These are phyloP conservation scores for Arabidopsis hybrid DNA, from an alignment of 441 rosid species.

Conservation along the genomic window DNA sequence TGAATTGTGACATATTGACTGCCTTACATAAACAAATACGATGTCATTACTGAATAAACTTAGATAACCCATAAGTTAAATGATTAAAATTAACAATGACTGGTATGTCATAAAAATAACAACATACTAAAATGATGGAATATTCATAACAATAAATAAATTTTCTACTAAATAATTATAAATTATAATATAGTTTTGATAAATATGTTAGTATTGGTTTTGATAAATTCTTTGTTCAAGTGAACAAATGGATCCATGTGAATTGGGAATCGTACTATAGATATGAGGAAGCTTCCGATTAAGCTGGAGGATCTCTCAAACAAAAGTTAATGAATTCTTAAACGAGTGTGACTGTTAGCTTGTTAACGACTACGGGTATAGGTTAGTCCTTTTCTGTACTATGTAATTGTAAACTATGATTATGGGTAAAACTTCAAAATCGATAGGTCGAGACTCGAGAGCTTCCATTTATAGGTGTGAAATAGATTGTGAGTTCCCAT, in stretches of 20 bases:
- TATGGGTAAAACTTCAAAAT: too few relatives aligned
- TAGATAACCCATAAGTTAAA: neutral
- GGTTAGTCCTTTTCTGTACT: too few relatives aligned
- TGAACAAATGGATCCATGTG: neutral
- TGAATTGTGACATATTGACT: constrained; percentile 11
- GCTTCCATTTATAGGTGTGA: neutral
- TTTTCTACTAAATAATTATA: too few relatives aligned
- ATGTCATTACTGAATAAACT: neutral
- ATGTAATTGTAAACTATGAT: too few relatives aligned
- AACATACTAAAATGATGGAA: too few relatives aligned
- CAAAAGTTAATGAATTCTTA: neutral
- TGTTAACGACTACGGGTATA: neutral
- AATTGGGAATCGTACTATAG: neutral
- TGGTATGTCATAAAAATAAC: neutral
- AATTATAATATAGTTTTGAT: too few relatives aligned
- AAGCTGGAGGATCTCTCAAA: constrained; percentile 3
- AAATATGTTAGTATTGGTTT: neutral
- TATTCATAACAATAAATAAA: neutral
- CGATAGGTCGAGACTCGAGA: neutral
- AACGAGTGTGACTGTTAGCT: neutral
- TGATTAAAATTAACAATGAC: neutral
- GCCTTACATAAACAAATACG: neutral
- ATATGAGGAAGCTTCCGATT: neutral
- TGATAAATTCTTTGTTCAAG: neutral
- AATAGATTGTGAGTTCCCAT: neutral